Conservation (phyloP, 2,329 filamentous ascomycete genomes). For the Aurifilum marmelostoma region DNA sequence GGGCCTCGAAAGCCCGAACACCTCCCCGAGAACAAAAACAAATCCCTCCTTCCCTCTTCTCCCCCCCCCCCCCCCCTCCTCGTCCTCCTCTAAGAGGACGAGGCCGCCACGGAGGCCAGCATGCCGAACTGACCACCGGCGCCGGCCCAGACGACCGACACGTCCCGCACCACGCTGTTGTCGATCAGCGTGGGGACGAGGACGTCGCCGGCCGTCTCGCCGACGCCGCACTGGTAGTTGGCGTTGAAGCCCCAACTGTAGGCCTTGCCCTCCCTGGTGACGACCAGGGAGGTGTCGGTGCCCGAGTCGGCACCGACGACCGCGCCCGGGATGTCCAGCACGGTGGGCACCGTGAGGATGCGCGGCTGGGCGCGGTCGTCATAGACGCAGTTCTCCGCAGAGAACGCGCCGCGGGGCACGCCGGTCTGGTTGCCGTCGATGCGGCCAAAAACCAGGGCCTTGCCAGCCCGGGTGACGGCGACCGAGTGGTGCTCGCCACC, state of each 20-base stretch:
- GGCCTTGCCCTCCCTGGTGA: slow-evolving; percentile 69
- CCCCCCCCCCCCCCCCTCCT: no score
- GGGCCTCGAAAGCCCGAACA: background rate
- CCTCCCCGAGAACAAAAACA: background rate
- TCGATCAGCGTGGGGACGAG: slow-evolving; percentile 77
- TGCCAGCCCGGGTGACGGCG: slow-evolving; percentile 59
- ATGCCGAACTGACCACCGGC: slow-evolving; percentile 86
- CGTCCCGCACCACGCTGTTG: slow-evolving; percentile 78
- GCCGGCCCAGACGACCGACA: slow-evolving; percentile 76
- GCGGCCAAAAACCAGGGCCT: slow-evolving; percentile 64
- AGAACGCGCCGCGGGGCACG: slow-evolving; percentile 58
- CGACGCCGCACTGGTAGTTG: slow-evolving; percentile 80
- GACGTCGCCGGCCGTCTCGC: slow-evolving; percentile 73
- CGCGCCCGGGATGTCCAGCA: slow-evolving; percentile 59
- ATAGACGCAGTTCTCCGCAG: slow-evolving; percentile 62
- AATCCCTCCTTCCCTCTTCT: background rate
- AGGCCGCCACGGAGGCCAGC: slow-evolving; percentile 48
- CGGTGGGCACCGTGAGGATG: slow-evolving; percentile 69
- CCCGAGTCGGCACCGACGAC: slow-evolving; percentile 64
- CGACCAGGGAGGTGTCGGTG: slow-evolving; percentile 73
- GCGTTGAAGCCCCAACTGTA: slow-evolving; percentile 81
- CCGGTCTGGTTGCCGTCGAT: slow-evolving; percentile 60
- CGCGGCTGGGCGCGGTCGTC: slow-evolving; percentile 69
- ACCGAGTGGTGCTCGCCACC: slow-evolving; percentile 76
- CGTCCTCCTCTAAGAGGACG: no score